Percentiles rank a stretch among this genome's conserved stretches.
Evolutionary conservation across 192 early-diverging fungal species (phyloP).

Genomic region (Linnemannia elongata): DNA sequence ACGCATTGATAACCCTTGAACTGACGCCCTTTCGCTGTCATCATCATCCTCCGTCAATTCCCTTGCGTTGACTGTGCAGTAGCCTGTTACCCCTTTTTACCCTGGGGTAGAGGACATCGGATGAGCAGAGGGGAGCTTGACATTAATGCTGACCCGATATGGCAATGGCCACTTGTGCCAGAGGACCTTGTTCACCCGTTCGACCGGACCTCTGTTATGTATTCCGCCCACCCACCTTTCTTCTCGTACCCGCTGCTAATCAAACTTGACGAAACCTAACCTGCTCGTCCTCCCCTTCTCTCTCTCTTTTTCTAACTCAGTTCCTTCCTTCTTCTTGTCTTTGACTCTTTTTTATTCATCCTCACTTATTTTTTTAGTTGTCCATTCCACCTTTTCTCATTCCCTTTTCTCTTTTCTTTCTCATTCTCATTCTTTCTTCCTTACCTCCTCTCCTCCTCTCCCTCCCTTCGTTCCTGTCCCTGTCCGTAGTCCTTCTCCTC

Average conservation of each 20-base stretch:
- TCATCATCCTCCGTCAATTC: no score
- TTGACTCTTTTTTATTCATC: neutral
- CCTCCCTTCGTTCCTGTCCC: neutral
- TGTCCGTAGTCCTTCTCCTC: neutral
- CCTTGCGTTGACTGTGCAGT: no score
- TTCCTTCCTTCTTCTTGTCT: neutral
- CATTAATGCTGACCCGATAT: neutral
- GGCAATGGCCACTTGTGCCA: neutral
- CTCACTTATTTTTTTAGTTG: neutral
- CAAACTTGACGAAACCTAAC: neutral
- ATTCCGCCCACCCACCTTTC: constrained; percentile 1
- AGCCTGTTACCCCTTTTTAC: no score
- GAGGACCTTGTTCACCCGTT: neutral
- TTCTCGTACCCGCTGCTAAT: neutral
- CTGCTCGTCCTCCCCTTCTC: neutral
- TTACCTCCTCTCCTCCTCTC: neutral
- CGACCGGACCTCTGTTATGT: neutral
- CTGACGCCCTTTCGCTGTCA: no score
- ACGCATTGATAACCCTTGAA: no score
- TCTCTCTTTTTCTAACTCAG: neutral
- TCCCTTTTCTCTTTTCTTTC: neutral
- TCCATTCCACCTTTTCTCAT: neutral
- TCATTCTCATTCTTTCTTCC: neutral
- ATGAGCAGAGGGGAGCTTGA: no score
- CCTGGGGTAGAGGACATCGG: no score